Percentiles rank a stretch among this genome's conserved stretches.
Conservation (phyloP, 495 filamentous ascomycete species). For the Eremomyces bilateralis region DNA sequence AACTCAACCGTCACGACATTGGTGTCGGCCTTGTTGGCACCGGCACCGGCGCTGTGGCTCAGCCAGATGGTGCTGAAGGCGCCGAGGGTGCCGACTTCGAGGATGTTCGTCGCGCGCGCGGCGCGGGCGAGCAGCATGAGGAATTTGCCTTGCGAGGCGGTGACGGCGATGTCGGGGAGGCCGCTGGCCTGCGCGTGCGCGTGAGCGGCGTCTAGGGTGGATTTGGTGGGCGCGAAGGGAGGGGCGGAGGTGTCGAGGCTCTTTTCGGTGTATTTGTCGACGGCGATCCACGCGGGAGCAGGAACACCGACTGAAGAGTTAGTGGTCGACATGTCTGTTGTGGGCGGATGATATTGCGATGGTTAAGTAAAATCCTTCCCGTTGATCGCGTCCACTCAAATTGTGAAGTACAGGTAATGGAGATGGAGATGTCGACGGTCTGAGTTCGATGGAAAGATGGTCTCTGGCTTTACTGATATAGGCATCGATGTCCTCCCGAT, state of each 20-base stretch:
- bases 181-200: constrained; percentile 6
- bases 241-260: constrained; percentile 2
- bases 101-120: constrained; percentile 11
- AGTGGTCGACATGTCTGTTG: no score
- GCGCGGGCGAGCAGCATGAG: constrained; percentile 13
- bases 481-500: no score
- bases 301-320: no score
- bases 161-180: constrained; percentile 16
- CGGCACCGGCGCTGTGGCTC: constrained; percentile 5
- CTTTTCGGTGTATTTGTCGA: constrained; percentile 7
- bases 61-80: constrained; percentile 18
- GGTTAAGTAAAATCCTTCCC: no score
- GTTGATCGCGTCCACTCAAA: no score
- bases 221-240: not conserved
- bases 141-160: constrained; percentile 14
- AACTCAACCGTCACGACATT: constrained; percentile 15
- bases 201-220: constrained; percentile 9
- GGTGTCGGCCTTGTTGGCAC: constrained; percentile 5
- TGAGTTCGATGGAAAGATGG: no score
- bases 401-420: no score
- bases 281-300: no score
- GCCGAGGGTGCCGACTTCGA: constrained; percentile 18
- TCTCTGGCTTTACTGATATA: no score
- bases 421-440: no score
- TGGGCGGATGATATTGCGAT: no score